Conservation (phyloP, 179 eudicot species). For the Sideroxylon spinosum region DNA sequence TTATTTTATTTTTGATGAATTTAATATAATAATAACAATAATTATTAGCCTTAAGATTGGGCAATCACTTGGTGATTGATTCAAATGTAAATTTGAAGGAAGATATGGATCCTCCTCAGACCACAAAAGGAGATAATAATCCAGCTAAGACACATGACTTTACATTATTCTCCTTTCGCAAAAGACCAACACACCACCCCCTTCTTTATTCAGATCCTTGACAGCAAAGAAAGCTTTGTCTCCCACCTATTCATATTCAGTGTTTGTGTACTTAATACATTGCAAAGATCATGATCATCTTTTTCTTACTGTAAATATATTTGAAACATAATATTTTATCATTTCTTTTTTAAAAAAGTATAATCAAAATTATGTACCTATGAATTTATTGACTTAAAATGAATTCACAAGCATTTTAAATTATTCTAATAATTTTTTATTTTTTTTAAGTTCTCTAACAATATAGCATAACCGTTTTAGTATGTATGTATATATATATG, state of each 20-base stretch:
- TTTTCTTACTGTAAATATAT: background rate
- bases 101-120: slow-evolving; percentile 9
- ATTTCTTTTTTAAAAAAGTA: too few species aligned
- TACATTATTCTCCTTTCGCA: slow-evolving; percentile 7
- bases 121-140: background rate
- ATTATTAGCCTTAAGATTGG: slow-evolving; percentile 2
- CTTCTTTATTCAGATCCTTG: slow-evolving; percentile 8
- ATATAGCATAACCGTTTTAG: too few species aligned
- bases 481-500: too few species aligned
- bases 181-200: background rate
- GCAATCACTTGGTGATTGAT: slow-evolving; percentile 13
- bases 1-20: background rate
- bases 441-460: too few species aligned
- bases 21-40: background rate
- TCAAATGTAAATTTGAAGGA: background rate
- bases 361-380: too few species aligned
- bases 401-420: too few species aligned
- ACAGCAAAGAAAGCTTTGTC: slow-evolving; percentile 8
- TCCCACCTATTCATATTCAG: slow-evolving; percentile 1
- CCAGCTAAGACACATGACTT: slow-evolving; percentile 6
- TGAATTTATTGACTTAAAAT: too few species aligned
- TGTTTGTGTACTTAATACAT: background rate
- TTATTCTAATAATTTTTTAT: too few species aligned
- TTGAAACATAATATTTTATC: too few species aligned
- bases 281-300: background rate